phyloP scores from a whole-genome alignment of 441 rosid genomes.

The Corymbia citriodora region DNA sequence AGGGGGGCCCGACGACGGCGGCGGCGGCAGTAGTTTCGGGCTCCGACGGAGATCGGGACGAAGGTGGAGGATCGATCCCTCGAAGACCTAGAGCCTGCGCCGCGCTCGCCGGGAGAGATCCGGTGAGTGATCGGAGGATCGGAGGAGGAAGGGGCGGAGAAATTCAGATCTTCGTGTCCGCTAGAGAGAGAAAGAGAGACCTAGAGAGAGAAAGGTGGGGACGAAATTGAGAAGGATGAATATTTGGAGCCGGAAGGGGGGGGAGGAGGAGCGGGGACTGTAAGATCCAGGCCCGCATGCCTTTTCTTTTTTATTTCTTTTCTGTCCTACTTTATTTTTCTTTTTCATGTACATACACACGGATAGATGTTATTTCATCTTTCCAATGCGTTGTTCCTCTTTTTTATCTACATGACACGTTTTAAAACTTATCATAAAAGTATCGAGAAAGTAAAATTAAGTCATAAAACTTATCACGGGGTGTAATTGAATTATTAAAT shows the following conservation, averaged over 20 bases:
- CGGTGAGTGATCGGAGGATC: neutral
- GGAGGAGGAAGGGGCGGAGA: neutral
- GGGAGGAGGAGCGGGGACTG: neutral
- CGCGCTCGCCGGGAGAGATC: neutral
- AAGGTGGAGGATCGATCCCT: neutral
- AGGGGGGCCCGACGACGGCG: neutral
- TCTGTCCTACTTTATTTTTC: neutral
- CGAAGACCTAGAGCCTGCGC: neutral
- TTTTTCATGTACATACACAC: too few species aligned
- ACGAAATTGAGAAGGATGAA: neutral
- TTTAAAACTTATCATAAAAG: too few species aligned
- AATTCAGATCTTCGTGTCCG: neutral
- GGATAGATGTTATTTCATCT: neutral
- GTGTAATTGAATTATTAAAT: too few species aligned
- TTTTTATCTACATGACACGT: neutral
- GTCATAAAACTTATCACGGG: too few species aligned
- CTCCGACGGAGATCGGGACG: neutral
- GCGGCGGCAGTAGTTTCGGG: neutral
- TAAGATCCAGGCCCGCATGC: neutral
- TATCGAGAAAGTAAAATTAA: too few species aligned
- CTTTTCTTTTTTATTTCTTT: neutral
- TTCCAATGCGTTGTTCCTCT: neutral
- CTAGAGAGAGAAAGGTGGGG: neutral
- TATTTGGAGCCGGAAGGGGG: neutral
- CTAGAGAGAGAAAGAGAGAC: neutral